Percentiles rank a stretch among this genome's conserved stretches.
These are phyloP conservation scores for Hypoxylon fuscum DNA, from an alignment of 495 filamentous ascomycete genomes.

Conservation along the genomic window DNA sequence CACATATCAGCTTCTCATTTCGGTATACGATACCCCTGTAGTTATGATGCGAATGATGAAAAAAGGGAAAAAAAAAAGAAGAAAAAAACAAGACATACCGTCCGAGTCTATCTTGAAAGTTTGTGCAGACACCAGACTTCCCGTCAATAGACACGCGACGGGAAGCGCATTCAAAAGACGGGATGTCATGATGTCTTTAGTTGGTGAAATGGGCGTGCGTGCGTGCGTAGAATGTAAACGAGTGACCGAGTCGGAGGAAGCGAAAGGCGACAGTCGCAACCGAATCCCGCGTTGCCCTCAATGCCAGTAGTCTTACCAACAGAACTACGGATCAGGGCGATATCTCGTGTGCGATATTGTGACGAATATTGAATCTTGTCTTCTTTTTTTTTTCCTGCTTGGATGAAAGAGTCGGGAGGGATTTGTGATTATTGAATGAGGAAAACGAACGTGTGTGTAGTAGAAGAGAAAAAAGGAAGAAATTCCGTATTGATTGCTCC, in stretches of 20 bases:
- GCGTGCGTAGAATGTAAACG: constrained; percentile 19
- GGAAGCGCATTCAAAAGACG: constrained; percentile 21
- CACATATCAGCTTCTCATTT: constrained; percentile 19
- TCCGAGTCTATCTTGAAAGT: constrained; percentile 35
- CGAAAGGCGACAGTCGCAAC: constrained; percentile 9
- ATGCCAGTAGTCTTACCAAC: constrained; percentile 2
- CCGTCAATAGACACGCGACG: constrained; percentile 19
- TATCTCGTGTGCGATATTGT: not conserved
- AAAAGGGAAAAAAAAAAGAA: too few species aligned
- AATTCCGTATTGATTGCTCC: too few species aligned
- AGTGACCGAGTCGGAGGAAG: constrained; percentile 27
- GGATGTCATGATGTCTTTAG: constrained; percentile 30
- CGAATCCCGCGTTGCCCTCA: constrained; percentile 1
- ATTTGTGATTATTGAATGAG: constrained; percentile 9
- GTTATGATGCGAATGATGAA: too few species aligned
- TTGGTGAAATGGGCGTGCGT: constrained; percentile 7
- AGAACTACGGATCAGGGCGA: not conserved
- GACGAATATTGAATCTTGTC: constrained; percentile 3
- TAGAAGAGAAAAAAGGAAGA: not conserved
- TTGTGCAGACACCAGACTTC: constrained; percentile 33
- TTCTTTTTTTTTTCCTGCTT: not conserved
- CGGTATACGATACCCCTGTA: not conserved
- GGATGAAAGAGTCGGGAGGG: constrained; percentile 4
- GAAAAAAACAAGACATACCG: constrained; percentile 30
- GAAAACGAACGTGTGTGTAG: not conserved